These are phyloP conservation scores for Suillus placidus DNA, from an alignment of 768 basidiomycete genomes.

Conservation along the genomic window DNA sequence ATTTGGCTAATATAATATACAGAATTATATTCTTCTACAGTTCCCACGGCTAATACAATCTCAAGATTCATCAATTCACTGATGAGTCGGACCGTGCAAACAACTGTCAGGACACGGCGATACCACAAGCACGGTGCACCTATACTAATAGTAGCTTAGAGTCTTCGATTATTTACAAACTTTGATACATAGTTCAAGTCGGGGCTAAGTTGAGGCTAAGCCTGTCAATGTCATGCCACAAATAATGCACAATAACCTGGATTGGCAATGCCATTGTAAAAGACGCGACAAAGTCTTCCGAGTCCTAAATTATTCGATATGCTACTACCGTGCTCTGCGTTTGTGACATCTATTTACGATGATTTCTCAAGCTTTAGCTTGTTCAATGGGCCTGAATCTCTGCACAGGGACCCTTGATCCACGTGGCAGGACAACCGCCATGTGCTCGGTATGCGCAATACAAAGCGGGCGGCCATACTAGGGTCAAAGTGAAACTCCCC, in stretches of 20 bases:
- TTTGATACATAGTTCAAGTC: background rate
- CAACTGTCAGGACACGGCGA: background rate
- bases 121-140: background rate
- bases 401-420: background rate
- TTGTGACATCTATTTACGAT: background rate
- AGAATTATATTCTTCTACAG: too few species aligned
- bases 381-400: background rate
- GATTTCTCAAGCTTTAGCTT: background rate
- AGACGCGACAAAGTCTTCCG: background rate
- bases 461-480: background rate
- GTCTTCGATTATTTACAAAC: background rate
- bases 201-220: background rate
- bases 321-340: background rate
- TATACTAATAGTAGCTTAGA: background rate
- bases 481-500: background rate
- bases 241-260: background rate
- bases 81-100: too few species aligned
- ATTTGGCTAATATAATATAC: too few species aligned
- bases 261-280: background rate
- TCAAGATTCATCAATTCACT: too few species aligned
- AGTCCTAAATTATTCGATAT: background rate
- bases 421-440: background rate
- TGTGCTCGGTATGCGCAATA: background rate
- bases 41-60: too few species aligned
- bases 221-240: conserved; percentile 1